Conservation (phyloP, 371 early-diverging fungal genomes). For the Syncephalis plumigaleata region DNA sequence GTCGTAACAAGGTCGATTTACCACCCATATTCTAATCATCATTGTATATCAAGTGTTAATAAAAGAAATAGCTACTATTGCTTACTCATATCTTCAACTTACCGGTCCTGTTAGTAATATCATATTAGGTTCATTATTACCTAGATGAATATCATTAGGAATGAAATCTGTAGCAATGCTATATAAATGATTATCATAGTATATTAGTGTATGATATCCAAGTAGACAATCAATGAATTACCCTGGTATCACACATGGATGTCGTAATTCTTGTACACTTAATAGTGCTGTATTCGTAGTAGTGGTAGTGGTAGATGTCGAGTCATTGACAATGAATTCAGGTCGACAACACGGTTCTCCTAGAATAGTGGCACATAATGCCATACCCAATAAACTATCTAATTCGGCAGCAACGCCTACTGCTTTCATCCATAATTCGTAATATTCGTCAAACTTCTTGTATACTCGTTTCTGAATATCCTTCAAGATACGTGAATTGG, state of each 20-base stretch:
- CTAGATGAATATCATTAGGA: slow-evolving; percentile 80
- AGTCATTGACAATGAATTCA: slow-evolving; percentile 35
- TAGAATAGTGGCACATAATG: slow-evolving; percentile 46
- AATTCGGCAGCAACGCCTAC: slow-evolving; percentile 64
- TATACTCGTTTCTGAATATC: slow-evolving; percentile 54
- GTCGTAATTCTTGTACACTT: slow-evolving; percentile 66
- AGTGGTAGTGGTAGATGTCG: no score
- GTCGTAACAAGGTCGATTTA: slow-evolving; percentile 93
- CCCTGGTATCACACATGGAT: slow-evolving; percentile 63
- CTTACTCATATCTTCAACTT: no score
- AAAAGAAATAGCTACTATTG: no score
- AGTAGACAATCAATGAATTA: no score
- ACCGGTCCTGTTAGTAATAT: slow-evolving; percentile 94
- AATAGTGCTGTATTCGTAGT: slow-evolving; percentile 43
- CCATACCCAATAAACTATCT: slow-evolving; percentile 80
- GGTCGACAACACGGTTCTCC: slow-evolving; percentile 62
- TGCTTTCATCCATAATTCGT: slow-evolving; percentile 46
- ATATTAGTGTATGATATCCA: no score
- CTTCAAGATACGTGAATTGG: slow-evolving; percentile 24
- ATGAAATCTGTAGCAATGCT: slow-evolving; percentile 63
- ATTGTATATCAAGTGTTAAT: no score
- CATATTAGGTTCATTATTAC: slow-evolving; percentile 37
- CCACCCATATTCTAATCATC: slow-evolving; percentile 62
- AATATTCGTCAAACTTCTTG: slow-evolving; percentile 57
- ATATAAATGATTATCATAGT: not conserved